A percentile compares a stretch with the other conserved stretches of the same genome.
Conservation (phyloP, 225 moss, liverwort and hornwort genomes). For the Bryoerythrophyllum caledonicum region DNA sequence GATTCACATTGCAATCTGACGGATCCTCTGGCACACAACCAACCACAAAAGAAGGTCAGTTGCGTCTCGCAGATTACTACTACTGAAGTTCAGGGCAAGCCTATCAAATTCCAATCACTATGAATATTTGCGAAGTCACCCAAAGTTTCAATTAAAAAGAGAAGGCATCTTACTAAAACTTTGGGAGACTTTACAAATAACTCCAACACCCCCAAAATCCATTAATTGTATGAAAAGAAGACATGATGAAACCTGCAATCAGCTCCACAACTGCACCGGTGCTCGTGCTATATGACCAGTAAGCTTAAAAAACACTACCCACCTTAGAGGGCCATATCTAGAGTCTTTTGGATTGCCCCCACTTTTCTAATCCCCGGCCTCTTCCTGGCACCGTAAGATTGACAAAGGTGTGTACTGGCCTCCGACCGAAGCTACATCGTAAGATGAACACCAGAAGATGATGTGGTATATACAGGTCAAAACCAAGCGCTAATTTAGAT, state of each 20-base stretch:
- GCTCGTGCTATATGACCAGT: too few species aligned
- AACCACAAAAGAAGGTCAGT: slow-evolving; percentile 4
- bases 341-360: background rate
- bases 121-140: too few species aligned
- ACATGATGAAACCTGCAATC: background rate
- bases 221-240: background rate
- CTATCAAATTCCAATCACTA: background rate
- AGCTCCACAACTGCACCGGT: too few species aligned
- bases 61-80: background rate
- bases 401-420: background rate
- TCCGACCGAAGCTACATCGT: background rate
- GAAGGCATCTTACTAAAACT: too few species aligned
- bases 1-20: slow-evolving; percentile 9
- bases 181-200: too few species aligned
- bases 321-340: background rate
- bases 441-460: background rate
- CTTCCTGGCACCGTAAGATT: background rate
- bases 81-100: background rate
- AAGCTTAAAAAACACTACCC: background rate
- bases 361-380: too few species aligned
- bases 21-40: slow-evolving; percentile 17
- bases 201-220: background rate
- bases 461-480: background rate
- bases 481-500: background rate
- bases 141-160: too few species aligned